Percentiles rank a stretch among this genome's conserved stretches.
phyloP scores from a whole-genome alignment of 495 filamentous ascomycete species.

The Hypoxylon rickii region DNA sequence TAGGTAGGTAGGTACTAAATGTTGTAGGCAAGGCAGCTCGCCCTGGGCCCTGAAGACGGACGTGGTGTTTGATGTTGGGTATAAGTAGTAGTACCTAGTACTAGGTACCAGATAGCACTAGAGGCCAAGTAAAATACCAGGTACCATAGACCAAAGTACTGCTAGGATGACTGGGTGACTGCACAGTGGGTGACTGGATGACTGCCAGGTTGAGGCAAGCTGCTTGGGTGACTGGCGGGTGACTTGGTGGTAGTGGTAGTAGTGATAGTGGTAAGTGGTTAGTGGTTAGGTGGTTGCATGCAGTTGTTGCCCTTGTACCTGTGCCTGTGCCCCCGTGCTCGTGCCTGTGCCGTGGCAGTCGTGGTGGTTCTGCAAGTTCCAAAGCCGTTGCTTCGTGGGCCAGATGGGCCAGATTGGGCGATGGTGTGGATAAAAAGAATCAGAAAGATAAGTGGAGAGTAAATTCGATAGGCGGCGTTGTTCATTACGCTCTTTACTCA shows the following conservation, averaged over 20 bases:
- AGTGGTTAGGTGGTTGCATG: neutral
- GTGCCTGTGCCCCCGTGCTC: neutral
- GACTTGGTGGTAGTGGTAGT: slow-evolving; percentile 22
- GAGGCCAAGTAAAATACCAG: no score
- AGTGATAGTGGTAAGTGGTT: slow-evolving; percentile 6
- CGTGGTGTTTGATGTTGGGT: no score
- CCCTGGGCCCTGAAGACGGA: no score
- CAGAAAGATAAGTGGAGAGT: slow-evolving; percentile 14
- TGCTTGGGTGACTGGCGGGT: slow-evolving; percentile 16
- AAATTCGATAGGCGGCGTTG: slow-evolving; percentile 28
- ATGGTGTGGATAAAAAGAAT: neutral
- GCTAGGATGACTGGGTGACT: no score
- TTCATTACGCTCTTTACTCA: slow-evolving; percentile 23
- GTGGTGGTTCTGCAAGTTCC: neutral
- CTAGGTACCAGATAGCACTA: no score
- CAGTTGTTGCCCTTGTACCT: neutral
- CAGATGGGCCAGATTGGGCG: neutral
- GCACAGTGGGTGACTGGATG: no score
- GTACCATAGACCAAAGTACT: no score
- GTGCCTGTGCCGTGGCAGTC: neutral
- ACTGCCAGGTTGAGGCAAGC: neutral
- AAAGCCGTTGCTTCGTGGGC: neutral
- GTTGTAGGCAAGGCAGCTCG: no score
- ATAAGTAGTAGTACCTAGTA: no score
- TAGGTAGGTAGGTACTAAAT: no score